These are phyloP conservation scores for Zostera marina DNA, from an alignment of 116 monocot species.

Conservation along the genomic window DNA sequence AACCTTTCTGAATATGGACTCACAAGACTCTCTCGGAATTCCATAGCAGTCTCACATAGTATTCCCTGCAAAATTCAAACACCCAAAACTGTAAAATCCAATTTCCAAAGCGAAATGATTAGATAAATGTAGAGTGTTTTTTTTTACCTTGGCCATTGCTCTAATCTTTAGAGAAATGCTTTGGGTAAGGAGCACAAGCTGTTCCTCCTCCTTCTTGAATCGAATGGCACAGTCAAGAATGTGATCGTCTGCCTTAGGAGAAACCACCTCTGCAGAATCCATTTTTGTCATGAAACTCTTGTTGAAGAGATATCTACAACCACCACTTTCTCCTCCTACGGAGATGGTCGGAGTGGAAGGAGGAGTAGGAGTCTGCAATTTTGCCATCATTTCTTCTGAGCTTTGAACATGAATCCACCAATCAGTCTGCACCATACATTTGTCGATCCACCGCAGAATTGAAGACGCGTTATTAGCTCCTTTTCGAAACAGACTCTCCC, in stretches of 20 bases:
- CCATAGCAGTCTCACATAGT: slow-evolving; percentile 41
- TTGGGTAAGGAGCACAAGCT: slow-evolving; percentile 46
- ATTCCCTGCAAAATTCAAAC: slow-evolving; percentile 25
- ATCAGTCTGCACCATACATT: slow-evolving; percentile 58
- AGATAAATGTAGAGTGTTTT: background rate
- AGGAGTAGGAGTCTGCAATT: slow-evolving; percentile 20
- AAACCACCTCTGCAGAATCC: slow-evolving; percentile 60
- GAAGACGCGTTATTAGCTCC: slow-evolving; percentile 31
- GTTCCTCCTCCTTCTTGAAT: slow-evolving; percentile 39
- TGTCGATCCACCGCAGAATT: slow-evolving; percentile 65
- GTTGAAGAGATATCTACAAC: slow-evolving; percentile 2
- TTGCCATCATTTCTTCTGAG: slow-evolving; percentile 36
- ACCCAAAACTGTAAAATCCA: too few relatives aligned
- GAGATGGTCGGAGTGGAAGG: slow-evolving; percentile 47
- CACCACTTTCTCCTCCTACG: slow-evolving; percentile 5
- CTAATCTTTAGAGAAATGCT: slow-evolving; percentile 65
- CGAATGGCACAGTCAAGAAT: slow-evolving; percentile 65
- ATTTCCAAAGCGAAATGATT: background rate
- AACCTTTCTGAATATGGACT: slow-evolving; percentile 62
- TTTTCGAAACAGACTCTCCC: slow-evolving; percentile 34
- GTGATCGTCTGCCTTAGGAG: slow-evolving; percentile 80
- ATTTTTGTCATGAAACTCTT: background rate
- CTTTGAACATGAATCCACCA: slow-evolving; percentile 97
- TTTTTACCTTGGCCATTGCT: slow-evolving; percentile 81
- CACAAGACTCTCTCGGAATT: slow-evolving; percentile 45